Evolutionary conservation across 495 filamentous ascomycete species (phyloP).

Genomic region (Talaromyces stipitatus): DNA sequence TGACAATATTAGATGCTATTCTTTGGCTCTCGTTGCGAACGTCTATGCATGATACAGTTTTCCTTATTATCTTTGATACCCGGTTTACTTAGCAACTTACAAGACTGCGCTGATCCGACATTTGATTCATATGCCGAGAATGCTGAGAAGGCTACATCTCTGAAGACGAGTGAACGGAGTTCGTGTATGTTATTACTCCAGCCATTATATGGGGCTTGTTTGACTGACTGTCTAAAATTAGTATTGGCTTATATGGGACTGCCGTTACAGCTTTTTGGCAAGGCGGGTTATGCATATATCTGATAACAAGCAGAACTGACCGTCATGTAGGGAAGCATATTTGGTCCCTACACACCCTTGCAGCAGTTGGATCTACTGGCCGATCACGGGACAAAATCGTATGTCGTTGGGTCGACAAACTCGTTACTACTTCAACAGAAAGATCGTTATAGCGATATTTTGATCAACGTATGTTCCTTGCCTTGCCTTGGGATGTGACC

Average conservation of each 20-base stretch:
- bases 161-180: slow-evolving; percentile 84
- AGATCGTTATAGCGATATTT: slow-evolving; percentile 94
- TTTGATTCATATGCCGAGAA: slow-evolving; percentile 74
- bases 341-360: slow-evolving; percentile 92
- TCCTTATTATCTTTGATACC: slow-evolving; percentile 91
- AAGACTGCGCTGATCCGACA: slow-evolving; percentile 89
- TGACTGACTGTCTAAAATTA: slow-evolving; percentile 21
- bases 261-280: slow-evolving; percentile 91
- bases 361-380: slow-evolving; percentile 93
- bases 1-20: slow-evolving; percentile 74
- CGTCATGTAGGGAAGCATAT: slow-evolving; percentile 67
- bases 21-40: slow-evolving; percentile 90
- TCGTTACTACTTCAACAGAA: slow-evolving; percentile 87
- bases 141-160: slow-evolving; percentile 69
- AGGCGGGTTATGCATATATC: slow-evolving; percentile 40
- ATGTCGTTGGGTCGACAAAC: slow-evolving; percentile 95
- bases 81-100: slow-evolving; percentile 72
- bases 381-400: slow-evolving; percentile 91
- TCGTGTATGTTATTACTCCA: slow-evolving; percentile 48
- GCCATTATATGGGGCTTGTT: slow-evolving; percentile 4
- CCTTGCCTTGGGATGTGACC: neutral
- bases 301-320: slow-evolving; percentile 12
- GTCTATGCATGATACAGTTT: slow-evolving; percentile 96
- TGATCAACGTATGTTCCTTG: slow-evolving; percentile 64
- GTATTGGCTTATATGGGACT: slow-evolving; percentile 91